phyloP scores from a whole-genome alignment of 345 rosid species.

The Hevea brasiliensis region DNA sequence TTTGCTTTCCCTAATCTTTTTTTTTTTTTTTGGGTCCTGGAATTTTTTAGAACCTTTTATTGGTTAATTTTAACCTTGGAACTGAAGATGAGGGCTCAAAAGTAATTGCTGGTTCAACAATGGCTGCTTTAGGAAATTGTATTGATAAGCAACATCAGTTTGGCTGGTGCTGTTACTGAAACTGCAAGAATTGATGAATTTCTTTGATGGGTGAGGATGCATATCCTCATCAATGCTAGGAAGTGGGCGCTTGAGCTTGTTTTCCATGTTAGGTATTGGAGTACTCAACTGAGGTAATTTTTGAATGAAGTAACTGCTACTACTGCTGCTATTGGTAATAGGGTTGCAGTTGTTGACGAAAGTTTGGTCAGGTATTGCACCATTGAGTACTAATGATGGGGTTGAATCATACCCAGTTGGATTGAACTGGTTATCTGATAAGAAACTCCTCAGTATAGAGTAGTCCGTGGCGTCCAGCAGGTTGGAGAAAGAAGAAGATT shows the following conservation, averaged over 20 bases:
- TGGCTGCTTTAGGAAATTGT: slow-evolving; percentile 45
- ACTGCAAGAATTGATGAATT: slow-evolving; percentile 43
- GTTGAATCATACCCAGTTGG: slow-evolving; percentile 36
- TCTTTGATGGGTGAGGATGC: slow-evolving; percentile 44
- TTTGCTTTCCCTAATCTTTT: background rate
- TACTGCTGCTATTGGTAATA: slow-evolving; percentile 4
- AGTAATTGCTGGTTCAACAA: slow-evolving; percentile 54
- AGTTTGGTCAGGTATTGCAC: slow-evolving; percentile 22
- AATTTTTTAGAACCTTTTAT: background rate
- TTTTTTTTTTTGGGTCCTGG: background rate
- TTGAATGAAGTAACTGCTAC: slow-evolving; percentile 39
- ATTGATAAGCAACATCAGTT: slow-evolving; percentile 34
- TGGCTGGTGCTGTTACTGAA: slow-evolving; percentile 44
- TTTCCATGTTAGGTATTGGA: slow-evolving; percentile 30
- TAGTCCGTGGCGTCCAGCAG: slow-evolving; percentile 73
- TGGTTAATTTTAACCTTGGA: slow-evolving; percentile 41
- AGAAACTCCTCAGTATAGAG: slow-evolving; percentile 51
- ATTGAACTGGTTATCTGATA: slow-evolving; percentile 49
- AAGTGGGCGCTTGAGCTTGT: slow-evolving; percentile 55
- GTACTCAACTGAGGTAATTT: slow-evolving; percentile 56
- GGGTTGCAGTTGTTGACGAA: slow-evolving; percentile 21
- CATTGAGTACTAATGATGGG: slow-evolving; percentile 18
- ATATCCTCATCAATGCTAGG: slow-evolving; percentile 40
- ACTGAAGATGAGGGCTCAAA: slow-evolving; percentile 52
- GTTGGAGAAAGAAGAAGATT: slow-evolving; percentile 74